Evolutionary conservation across 805 yeast genomes (phyloP), one percentile per base, ranked within the genome.

Genomic region (Ogataea saltuana): DNA sequence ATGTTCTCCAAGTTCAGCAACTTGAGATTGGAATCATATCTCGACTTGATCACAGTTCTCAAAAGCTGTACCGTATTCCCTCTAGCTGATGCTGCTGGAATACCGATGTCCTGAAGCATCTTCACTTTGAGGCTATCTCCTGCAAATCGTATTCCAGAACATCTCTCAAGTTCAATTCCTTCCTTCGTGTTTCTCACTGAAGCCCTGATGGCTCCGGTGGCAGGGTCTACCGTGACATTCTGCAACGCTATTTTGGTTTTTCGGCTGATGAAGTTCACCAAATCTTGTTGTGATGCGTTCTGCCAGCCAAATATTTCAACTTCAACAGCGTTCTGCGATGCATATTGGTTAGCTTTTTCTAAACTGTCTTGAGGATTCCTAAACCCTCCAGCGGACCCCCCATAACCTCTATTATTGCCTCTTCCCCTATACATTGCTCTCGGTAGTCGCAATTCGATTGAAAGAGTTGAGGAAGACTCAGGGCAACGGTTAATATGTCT

Each of bases 121-220:
- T 71, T 67, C 48, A 90, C 74, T 48, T 71, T 73, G 54, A 90
- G 70, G 2, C 78, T 58, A 36, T 78, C 75, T 8, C 93, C 91
- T 1, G 96, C 95, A 69, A 88, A 89, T 46, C 81, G 71, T 39
- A 84, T 81, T n/a, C 96, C 96, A 31, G 75, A 71, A 77, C 84
- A 82, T 46, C 74, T 76, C 31, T 68, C 60, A 37, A 88, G 65
- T 6, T 70, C 74, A 16, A 76, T 71, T 0, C 88, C 88, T 15
- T 86, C 88, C 19, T 65, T 64, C 22, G 70, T 67, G 4, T 63
- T 64, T 29, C 68, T 68, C 12, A 86, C 90, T 13, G 69, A 70
- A 0, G 85, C 96, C 30, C 72, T 70, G 16, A 88, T 63, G 1
- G 75, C 68, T 3, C 80, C 79, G 8, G 64, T 58, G 4, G 35